These are phyloP conservation scores for Singerocomus inundabilis DNA, from an alignment of 1,284 basidiomycete genomes.

Conservation along the genomic window DNA sequence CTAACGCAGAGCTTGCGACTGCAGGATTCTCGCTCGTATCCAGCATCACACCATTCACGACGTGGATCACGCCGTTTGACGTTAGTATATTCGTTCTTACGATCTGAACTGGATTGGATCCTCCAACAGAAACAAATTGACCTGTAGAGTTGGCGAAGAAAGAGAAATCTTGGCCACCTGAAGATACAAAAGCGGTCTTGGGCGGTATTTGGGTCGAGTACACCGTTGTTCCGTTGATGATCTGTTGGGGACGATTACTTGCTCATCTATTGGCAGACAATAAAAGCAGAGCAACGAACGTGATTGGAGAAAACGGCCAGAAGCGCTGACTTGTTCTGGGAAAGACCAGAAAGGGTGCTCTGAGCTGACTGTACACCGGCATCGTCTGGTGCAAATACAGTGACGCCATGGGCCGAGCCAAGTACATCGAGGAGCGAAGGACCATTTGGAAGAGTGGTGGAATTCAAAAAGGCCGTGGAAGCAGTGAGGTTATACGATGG, in stretches of 20 bases:
- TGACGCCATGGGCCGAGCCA: constrained; percentile 52
- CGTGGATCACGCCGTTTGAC: constrained; percentile 71
- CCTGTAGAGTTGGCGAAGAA: constrained; percentile 62
- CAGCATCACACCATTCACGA: constrained; percentile 63
- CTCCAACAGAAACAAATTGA: constrained; percentile 54
- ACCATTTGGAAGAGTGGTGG: constrained; percentile 23
- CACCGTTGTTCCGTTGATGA: constrained; percentile 66
- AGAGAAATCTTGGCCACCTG: constrained; percentile 56
- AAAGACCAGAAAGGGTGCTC: constrained; percentile 36
- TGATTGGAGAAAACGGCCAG: constrained; percentile 59
- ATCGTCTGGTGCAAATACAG: constrained; percentile 68
- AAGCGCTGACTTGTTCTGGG: constrained; percentile 47
- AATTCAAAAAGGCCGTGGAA: constrained; percentile 26
- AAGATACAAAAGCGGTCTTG: constrained; percentile 46
- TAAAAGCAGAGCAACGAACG: constrained; percentile 36
- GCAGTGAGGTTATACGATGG: constrained; percentile 27
- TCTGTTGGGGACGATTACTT: constrained; percentile 32
- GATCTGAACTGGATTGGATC: constrained; percentile 53
- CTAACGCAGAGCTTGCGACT: constrained; percentile 60
- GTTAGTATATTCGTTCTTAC: constrained; percentile 63
- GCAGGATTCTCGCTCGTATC: constrained; percentile 48
- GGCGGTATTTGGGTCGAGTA: constrained; percentile 56
- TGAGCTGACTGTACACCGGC: constrained; percentile 44
- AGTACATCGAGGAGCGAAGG: constrained; percentile 42
- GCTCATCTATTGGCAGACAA: not conserved